Percentiles rank a stretch among this genome's conserved stretches.
Evolutionary conservation across 1,284 basidiomycete genomes (phyloP).

Genomic region (Cutaneotrichosporon arboriforme): DNA sequence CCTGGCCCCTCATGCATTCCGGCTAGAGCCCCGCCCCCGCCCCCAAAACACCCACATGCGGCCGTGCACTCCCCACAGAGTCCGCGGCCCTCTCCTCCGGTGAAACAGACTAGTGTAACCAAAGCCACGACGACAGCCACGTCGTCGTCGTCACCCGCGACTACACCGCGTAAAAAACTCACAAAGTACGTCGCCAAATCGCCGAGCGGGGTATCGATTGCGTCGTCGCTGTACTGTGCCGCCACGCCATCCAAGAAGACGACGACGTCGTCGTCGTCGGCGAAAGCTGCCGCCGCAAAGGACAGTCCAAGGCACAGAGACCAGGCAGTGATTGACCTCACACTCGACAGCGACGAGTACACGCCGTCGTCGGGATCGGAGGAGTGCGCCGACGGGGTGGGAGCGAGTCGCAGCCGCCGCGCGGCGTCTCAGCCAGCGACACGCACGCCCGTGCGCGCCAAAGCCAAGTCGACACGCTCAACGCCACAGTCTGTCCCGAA

Average conservation of each 20-base stretch:
- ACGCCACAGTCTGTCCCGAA: not conserved
- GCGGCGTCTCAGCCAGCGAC: too few species aligned
- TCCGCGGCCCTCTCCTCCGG: too few species aligned
- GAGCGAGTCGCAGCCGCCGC: not conserved
- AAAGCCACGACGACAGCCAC: not conserved
- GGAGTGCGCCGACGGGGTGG: not conserved
- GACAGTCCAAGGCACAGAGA: not conserved
- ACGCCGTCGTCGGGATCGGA: conserved; percentile 1
- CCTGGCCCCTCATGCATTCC: too few species aligned
- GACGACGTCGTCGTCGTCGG: not conserved
- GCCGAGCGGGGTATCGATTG: not conserved
- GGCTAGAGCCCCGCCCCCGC: too few species aligned
- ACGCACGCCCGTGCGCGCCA: too few species aligned
- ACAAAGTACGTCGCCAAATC: not conserved
- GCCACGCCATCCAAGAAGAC: not conserved
- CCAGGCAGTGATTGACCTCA: conserved; percentile 10
- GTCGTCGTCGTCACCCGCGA: not conserved
- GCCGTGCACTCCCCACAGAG: too few species aligned
- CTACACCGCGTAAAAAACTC: not conserved
- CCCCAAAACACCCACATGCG: too few species aligned
- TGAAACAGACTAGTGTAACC: not conserved
- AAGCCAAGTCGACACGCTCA: not conserved
- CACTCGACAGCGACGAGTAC: conserved; percentile 5
- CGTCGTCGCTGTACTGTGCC: not conserved
- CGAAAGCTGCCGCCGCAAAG: not conserved